Percentiles rank a stretch among this genome's conserved stretches.
Evolutionary conservation across 306 rosid species (phyloP).

Genomic region (Hylodesmum podocarpum): DNA sequence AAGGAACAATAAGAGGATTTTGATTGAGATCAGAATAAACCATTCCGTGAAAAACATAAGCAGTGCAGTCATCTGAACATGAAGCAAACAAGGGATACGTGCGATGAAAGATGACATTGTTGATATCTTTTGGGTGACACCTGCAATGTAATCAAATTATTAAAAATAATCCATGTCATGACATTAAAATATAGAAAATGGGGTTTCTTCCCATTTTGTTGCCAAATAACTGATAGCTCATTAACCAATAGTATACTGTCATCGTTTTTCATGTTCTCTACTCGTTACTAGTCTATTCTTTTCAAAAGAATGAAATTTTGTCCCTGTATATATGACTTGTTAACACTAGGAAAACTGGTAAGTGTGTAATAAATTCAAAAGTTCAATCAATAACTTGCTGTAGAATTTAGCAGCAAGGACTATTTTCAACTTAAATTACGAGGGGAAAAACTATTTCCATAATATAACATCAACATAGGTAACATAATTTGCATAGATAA

Average conservation of each 20-base stretch:
- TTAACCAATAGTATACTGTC: neutral
- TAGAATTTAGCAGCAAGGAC: neutral
- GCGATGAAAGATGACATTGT: slow-evolving; percentile 72
- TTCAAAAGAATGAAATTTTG: neutral
- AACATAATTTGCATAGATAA: neutral
- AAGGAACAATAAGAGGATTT: slow-evolving; percentile 87
- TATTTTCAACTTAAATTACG: neutral
- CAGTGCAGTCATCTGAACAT: slow-evolving; percentile 87
- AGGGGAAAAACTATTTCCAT: neutral
- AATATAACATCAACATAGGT: neutral
- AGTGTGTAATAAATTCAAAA: neutral
- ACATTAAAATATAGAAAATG: slow-evolving; percentile 1
- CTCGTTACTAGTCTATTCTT: neutral
- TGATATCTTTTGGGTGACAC: slow-evolving; percentile 92
- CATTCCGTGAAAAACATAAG: slow-evolving; percentile 90
- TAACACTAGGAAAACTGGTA: neutral
- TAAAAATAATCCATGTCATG: neutral
- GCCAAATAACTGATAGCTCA: slow-evolving; percentile 16
- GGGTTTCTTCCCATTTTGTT: neutral
- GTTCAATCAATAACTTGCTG: neutral
- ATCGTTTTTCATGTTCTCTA: neutral
- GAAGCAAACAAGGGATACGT: slow-evolving; percentile 84
- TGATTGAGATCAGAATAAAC: slow-evolving; percentile 91
- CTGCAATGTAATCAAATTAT: slow-evolving; percentile 48
- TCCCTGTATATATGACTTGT: neutral